These are phyloP conservation scores for Citrus mangshanensis DNA, from an alignment of 345 rosid genomes.

Conservation along the genomic window DNA sequence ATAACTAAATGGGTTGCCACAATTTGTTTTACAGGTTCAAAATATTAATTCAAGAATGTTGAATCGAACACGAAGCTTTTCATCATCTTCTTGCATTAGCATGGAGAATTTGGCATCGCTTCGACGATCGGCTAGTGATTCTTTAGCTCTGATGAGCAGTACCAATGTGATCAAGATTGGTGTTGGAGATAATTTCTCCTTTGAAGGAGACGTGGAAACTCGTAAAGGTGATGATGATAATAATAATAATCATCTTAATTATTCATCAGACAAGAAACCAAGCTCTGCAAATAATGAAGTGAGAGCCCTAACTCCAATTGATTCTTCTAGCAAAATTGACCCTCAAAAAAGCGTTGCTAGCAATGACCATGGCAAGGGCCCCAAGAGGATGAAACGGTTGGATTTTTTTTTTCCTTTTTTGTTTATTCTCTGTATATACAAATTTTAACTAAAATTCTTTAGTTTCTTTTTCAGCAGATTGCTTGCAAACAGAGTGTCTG, in stretches of 20 bases:
- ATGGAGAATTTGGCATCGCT: neutral
- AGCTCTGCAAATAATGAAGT: neutral
- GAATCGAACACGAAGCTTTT: neutral
- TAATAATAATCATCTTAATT: neutral
- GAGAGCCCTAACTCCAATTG: no score
- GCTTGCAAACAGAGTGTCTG: slow-evolving; percentile 7
- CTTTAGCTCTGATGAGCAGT: neutral
- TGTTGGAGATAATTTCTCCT: neutral
- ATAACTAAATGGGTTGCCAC: neutral
- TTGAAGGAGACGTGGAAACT: neutral
- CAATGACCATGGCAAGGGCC: neutral
- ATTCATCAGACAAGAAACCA: neutral
- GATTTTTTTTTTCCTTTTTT: neutral
- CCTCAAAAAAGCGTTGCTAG: neutral
- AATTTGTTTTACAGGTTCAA: neutral
- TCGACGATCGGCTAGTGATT: neutral
- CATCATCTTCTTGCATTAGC: neutral
- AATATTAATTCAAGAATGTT: neutral
- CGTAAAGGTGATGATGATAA: neutral
- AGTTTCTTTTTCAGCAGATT: neutral
- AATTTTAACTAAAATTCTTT: neutral
- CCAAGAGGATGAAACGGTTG: slow-evolving; percentile 4
- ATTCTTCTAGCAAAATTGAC: neutral
- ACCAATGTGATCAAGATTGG: neutral
- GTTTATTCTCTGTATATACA: neutral